Evolutionary conservation across 176 grass and related monocot species (phyloP), one percentile per base, ranked within the genome.

Genomic region (Carex pumila): DNA sequence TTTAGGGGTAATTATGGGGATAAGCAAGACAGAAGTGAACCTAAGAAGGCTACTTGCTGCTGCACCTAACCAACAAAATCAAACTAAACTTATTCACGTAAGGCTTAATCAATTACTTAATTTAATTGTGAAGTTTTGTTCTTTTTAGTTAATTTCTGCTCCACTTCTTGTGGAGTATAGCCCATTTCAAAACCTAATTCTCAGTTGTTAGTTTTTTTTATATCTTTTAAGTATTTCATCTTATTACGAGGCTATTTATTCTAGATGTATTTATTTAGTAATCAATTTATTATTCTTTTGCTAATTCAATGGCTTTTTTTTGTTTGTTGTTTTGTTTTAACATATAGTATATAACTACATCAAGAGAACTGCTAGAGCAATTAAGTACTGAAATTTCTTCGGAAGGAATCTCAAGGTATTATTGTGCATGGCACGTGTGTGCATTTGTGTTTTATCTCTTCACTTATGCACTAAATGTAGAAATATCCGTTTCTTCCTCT

Each of bases 11-110:
- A 83, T 66, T 53, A 95, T 95, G 96, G 86, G 87, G 79, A 85
- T 93, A 39, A 95, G 88, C 79, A 99, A 91, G 87, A 89, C 92
- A 17, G 93, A 99, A 83, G 89, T 95, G 85, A 99, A 99, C 84
- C 83, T 99, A 61, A 93, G 34, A 87, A 91, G 96, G 81, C 75
- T 99, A 79, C 91, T 99, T 29, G 89, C 89, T 74, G 88, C 89
- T 11, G 91, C 96, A 83, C 93, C 96, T 2, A 87, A 82, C 18
- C 96, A 92, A 87, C 83, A 92, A 55, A 99, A 99, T 90, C 88
- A 92, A 45, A 77, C 91, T 84, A 99, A 99, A 61, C 92, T 95
- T 67, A 60, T 98, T 74, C 91, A 98, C 87, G 95, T 91, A 85
- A 63, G 65, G 80, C 61, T 77, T 61, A 3, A 30, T 11, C 19